Percentiles rank a stretch among this genome's conserved stretches.
These are phyloP conservation scores for Fraxinus xanthoxyloides DNA, from an alignment of 305 asterid genomes.

Conservation along the genomic window DNA sequence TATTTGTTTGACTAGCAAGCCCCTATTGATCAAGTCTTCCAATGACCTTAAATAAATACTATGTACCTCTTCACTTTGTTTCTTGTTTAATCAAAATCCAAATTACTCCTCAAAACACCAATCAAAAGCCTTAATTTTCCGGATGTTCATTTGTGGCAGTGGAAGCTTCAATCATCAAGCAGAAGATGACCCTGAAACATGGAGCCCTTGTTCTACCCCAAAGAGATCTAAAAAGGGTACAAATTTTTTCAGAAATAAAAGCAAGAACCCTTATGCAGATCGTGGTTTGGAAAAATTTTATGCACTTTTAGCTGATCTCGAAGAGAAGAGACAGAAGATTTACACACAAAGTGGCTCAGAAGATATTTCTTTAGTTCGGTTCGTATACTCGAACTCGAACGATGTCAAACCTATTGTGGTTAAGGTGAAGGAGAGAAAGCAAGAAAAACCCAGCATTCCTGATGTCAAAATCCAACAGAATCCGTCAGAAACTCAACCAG, in stretches of 20 bases:
- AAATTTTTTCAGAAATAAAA: too few species aligned
- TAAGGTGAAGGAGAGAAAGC: slow-evolving; percentile 36
- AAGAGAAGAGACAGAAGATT: slow-evolving; percentile 63
- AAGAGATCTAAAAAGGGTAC: slow-evolving; percentile 17
- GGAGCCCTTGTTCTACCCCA: slow-evolving; percentile 44
- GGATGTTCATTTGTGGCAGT: slow-evolving; percentile 69
- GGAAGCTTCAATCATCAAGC: slow-evolving; percentile 41
- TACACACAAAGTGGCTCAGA: slow-evolving; percentile 61
- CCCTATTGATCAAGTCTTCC: slow-evolving; percentile 27
- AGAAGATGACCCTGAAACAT: slow-evolving; percentile 29
- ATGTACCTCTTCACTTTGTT: background rate
- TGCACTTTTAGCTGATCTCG: slow-evolving; percentile 73
- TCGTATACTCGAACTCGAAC: slow-evolving; percentile 49
- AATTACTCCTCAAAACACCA: background rate
- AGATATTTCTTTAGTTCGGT: slow-evolving; percentile 67
- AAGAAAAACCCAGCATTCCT: background rate
- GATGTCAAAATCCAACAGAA: slow-evolving; percentile 9
- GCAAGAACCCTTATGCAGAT: slow-evolving; percentile 58
- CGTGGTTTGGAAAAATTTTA: slow-evolving; percentile 79
- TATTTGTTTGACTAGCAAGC: slow-evolving; percentile 29
- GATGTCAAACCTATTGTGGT: slow-evolving; percentile 62
- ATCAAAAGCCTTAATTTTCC: background rate
- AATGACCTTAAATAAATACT: background rate
- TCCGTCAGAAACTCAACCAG: background rate
- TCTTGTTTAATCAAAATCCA: background rate